Evolutionary conservation across 2,329 filamentous ascomycete species (phyloP), one percentile per base, ranked within the genome.

Genomic region (Xylariaceae sp.): DNA sequence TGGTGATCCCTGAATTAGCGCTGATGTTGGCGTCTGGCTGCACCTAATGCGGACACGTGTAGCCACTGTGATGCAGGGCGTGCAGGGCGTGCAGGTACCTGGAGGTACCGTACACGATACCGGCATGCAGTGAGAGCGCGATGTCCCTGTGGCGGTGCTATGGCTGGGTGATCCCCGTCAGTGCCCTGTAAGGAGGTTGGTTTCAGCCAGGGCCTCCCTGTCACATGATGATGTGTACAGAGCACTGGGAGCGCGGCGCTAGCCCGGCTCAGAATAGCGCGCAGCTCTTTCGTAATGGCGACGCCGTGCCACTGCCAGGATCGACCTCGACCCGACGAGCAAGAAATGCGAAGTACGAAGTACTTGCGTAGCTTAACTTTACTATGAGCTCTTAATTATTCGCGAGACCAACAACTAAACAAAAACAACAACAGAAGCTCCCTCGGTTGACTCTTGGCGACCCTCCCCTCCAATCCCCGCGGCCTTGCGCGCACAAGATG

Each of bases 401-500:
- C 37, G 6, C 37, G 3, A 42, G 13, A 18, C 55, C 49, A 35
- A 17, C 23, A 30, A 30, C 23, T 30, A 30, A 30, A 30, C 23
- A 30, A 30, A 30, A 30, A 30, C 23, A 30, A 30, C 23, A 30
- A 30, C 23, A 30, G 5, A 30, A 30, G 23, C 23, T 30, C 23
- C 23, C 23, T 30, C 23, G 23, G 23, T 30, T 30, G 23, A 30
- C 23, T 4, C 23, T 30, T 30, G 23, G 23, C 23, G 23, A 30
- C 23, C 23, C 23, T 30, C 4, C 23, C 23, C 23, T 30, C 23
- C 23, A 30, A 30, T 30, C 23, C 23, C 23, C 3, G 23, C 23
- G 23, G 23, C 23, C 58, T 55, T 57, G 55, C 61, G 58, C 61
- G 63, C 42, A 45, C 69, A 75, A 70, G 64, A 77, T 77, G 75